These are phyloP conservation scores for Cucurbita ficifolia DNA, from an alignment of 306 rosid species.

Conservation along the genomic window DNA sequence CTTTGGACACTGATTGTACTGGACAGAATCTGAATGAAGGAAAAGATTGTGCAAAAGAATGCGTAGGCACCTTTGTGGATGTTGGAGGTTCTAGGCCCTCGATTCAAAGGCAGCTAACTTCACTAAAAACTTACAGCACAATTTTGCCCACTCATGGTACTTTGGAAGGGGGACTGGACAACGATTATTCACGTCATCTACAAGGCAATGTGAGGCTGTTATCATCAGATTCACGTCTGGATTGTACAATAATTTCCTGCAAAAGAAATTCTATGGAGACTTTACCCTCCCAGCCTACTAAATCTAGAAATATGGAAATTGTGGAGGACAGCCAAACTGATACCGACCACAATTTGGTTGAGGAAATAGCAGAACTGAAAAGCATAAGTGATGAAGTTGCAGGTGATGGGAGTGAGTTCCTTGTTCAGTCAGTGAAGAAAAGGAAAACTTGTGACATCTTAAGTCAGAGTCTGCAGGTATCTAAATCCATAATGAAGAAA, in stretches of 20 bases:
- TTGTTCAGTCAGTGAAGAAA: slow-evolving; percentile 17
- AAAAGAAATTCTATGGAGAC: slow-evolving; percentile 20
- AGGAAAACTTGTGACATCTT: slow-evolving; percentile 22
- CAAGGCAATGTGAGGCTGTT: slow-evolving; percentile 17
- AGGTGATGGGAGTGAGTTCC: slow-evolving; percentile 9
- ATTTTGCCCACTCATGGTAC: slow-evolving; percentile 15
- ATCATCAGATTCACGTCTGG: slow-evolving; percentile 17
- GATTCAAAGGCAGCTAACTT: slow-evolving; percentile 19
- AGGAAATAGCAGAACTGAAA: slow-evolving; percentile 15
- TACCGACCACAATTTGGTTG: slow-evolving; percentile 13
- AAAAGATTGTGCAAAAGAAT: slow-evolving; percentile 16
- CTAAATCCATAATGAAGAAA: slow-evolving; percentile 17
- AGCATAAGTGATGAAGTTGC: slow-evolving; percentile 14
- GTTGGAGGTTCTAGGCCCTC: slow-evolving; percentile 18
- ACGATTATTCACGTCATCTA: slow-evolving; percentile 17
- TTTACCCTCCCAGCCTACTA: not conserved
- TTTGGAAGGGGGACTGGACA: slow-evolving; percentile 7
- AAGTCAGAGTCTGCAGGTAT: slow-evolving; percentile 27
- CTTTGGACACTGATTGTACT: slow-evolving; percentile 25
- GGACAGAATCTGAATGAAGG: slow-evolving; percentile 15
- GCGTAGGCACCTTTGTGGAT: slow-evolving; percentile 14
- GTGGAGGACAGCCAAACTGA: slow-evolving; percentile 20
- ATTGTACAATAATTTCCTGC: slow-evolving; percentile 18
- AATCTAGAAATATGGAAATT: slow-evolving; percentile 11
- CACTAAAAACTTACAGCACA: slow-evolving; percentile 48